Conservation (phyloP, 2,329 filamentous ascomycete species). For the Clarireedia hainanense region DNA sequence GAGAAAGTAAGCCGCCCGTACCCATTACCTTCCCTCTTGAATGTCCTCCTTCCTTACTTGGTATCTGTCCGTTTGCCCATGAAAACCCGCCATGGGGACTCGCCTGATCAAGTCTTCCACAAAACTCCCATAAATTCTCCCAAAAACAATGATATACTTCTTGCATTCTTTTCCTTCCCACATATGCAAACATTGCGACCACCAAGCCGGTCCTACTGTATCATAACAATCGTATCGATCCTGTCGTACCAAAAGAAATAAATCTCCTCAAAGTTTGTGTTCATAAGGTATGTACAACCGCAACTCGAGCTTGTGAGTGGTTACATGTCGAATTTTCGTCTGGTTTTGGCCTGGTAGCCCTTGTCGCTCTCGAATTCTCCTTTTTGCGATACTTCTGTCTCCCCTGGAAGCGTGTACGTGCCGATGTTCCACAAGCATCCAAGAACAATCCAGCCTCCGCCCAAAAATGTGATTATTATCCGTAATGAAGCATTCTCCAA, state of each 20-base stretch:
- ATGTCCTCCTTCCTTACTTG: neutral
- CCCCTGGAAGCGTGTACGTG: neutral
- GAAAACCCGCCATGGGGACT: neutral
- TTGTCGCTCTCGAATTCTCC: neutral
- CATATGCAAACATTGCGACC: neutral
- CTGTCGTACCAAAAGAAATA: neutral
- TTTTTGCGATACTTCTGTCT: neutral
- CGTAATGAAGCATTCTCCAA: neutral
- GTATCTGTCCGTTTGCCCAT: neutral
- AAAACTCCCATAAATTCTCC: neutral
- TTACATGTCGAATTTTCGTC: neutral
- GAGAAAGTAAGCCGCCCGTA: neutral
- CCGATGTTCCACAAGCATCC: neutral
- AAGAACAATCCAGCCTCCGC: neutral
- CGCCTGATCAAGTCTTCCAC: neutral
- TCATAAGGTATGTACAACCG: constrained; percentile 4
- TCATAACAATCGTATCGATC: neutral
- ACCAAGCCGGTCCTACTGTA: neutral
- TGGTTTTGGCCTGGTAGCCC: neutral
- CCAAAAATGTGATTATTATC: neutral
- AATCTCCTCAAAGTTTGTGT: neutral
- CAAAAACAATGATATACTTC: neutral
- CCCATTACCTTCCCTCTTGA: neutral
- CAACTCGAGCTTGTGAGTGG: neutral
- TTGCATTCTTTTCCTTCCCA: neutral